A percentile compares a stretch with the other conserved stretches of the same genome.
These are phyloP conservation scores for Oropetium thomaeum DNA, from an alignment of 176 grass and related monocot species.

Conservation along the genomic window DNA sequence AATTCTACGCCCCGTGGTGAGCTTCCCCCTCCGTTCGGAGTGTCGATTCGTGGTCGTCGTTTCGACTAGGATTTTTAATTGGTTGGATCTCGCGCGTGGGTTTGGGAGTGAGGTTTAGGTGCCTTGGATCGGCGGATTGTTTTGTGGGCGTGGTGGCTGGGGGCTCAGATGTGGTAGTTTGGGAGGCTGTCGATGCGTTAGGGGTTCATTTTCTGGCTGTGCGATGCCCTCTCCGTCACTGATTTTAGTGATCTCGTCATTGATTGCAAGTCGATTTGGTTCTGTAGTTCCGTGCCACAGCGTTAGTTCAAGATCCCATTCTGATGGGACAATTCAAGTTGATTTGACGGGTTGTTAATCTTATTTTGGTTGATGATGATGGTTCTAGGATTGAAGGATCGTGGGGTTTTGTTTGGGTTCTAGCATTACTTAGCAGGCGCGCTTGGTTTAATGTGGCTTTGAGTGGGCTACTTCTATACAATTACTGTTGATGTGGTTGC, in stretches of 20 bases:
- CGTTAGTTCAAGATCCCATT: not conserved
- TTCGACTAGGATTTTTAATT: too few relatives aligned
- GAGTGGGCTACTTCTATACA: not conserved
- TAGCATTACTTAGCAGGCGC: not conserved
- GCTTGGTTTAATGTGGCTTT: not conserved
- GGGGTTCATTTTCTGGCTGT: not conserved
- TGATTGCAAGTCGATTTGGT: not conserved
- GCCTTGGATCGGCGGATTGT: not conserved
- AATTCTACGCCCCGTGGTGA: slow-evolving; percentile 99
- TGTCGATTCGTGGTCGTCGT: too few relatives aligned
- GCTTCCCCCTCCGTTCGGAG: too few relatives aligned
- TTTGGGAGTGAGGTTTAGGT: not conserved
- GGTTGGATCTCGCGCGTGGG: not conserved
- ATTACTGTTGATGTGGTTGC: not conserved
- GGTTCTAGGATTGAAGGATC: not conserved
- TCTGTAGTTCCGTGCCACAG: too few relatives aligned
- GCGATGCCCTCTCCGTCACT: not conserved
- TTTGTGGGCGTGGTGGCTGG: too few relatives aligned
- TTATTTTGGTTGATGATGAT: not conserved
- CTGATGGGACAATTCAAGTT: not conserved
- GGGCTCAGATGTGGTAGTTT: slow-evolving; percentile 13
- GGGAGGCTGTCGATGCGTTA: not conserved
- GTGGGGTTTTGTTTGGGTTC: not conserved
- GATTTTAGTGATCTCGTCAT: not conserved
- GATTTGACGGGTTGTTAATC: not conserved